Evolutionary conservation across 805 yeast species (phyloP).

Genomic region (Saccharomycopsis lassenensis): DNA sequence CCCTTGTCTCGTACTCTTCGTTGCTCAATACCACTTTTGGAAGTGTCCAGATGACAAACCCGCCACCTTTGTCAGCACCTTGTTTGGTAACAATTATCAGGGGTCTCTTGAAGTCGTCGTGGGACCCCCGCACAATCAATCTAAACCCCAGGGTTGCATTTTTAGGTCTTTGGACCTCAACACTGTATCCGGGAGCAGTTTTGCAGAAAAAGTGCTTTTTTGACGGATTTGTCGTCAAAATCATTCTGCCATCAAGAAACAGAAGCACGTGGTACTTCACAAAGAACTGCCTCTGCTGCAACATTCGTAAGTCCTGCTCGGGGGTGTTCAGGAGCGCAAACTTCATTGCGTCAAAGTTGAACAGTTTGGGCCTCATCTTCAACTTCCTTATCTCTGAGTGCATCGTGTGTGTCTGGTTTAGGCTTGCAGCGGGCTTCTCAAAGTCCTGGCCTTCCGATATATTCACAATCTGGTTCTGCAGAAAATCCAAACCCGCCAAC

Average conservation of each 20-base stretch:
- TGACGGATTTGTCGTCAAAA: conserved; percentile 59
- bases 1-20: conserved; percentile 11
- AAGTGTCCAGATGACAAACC: conserved; percentile 15
- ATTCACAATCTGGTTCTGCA: too few species aligned
- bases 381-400: too few species aligned
- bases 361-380: too few species aligned
- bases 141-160: conserved; percentile 23
- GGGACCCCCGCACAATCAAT: conserved; percentile 21
- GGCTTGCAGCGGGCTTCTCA: too few species aligned
- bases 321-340: too few species aligned
- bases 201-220: conserved; percentile 46
- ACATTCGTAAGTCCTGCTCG: too few species aligned
- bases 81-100: conserved; percentile 13
- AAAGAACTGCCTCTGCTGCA: conserved; percentile 33
- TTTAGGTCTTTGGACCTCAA: conserved; percentile 27
- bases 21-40: conserved; percentile 11
- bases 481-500: too few species aligned
- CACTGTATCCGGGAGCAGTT: conserved; percentile 52
- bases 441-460: too few species aligned
- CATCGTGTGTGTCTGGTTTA: too few species aligned
- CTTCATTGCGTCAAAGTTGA: too few species aligned
- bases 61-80: conserved; percentile 9
- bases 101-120: conserved; percentile 5
- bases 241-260: conserved; percentile 33
- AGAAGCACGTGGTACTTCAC: conserved; percentile 48